Evolutionary conservation across 1,139 yeast species (phyloP).

Genomic region (Magnusiomyces ingens): DNA sequence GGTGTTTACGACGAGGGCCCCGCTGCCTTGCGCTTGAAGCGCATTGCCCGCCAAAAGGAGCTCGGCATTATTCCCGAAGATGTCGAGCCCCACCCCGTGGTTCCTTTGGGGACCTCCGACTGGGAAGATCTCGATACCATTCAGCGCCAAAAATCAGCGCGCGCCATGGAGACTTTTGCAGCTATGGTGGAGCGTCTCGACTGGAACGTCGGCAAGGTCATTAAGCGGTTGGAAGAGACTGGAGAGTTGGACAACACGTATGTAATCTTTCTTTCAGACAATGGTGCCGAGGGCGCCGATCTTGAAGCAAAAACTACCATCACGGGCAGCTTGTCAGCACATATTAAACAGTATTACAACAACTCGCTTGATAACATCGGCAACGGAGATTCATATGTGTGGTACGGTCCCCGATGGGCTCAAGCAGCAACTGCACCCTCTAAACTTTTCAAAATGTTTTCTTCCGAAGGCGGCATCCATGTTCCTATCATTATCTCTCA

Average conservation of each 20-base stretch:
- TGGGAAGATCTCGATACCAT: slow-evolving; percentile 42
- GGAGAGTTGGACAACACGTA: slow-evolving; percentile 48
- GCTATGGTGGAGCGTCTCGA: slow-evolving; percentile 57
- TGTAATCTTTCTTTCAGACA: slow-evolving; percentile 51
- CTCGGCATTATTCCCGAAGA: slow-evolving; percentile 42
- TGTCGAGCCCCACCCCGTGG: slow-evolving; percentile 42
- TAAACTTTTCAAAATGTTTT: slow-evolving; percentile 46
- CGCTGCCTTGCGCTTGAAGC: slow-evolving; percentile 35
- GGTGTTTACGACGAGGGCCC: slow-evolving; percentile 49
- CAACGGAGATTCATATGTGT: slow-evolving; percentile 41
- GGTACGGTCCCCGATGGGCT: slow-evolving; percentile 56
- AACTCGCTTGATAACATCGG: slow-evolving; percentile 46
- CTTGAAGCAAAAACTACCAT: slow-evolving; percentile 47
- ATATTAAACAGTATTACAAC: slow-evolving; percentile 36
- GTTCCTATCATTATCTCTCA: slow-evolving; percentile 40
- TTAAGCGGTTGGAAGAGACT: slow-evolving; percentile 36
- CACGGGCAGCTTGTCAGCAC: slow-evolving; percentile 27
- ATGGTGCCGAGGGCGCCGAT: slow-evolving; percentile 56
- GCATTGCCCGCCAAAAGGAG: slow-evolving; percentile 39
- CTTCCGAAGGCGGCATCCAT: slow-evolving; percentile 50
- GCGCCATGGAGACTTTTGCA: slow-evolving; percentile 51
- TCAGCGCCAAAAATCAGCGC: slow-evolving; percentile 33
- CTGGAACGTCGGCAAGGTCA: slow-evolving; percentile 42
- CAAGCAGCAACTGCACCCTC: slow-evolving; percentile 59
- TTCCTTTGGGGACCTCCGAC: slow-evolving; percentile 35